A percentile compares a stretch with the other conserved stretches of the same genome.
These are phyloP conservation scores for Penstemon davidsonii DNA, from an alignment of 257 asterid species.

Conservation along the genomic window DNA sequence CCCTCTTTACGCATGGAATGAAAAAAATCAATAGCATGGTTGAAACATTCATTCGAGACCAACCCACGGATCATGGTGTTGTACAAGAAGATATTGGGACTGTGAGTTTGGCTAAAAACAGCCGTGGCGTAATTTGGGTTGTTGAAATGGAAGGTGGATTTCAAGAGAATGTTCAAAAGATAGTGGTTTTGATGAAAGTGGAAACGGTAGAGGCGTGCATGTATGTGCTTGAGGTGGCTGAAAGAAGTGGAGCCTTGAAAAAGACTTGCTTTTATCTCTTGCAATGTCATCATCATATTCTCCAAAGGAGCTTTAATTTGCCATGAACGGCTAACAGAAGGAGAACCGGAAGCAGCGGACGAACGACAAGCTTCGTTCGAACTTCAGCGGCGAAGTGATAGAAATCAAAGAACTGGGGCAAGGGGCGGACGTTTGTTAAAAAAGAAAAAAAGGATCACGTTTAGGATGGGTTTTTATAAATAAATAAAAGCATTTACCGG, in stretches of 20 bases:
- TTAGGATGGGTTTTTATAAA: too few relatives aligned
- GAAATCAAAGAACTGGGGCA: too few relatives aligned
- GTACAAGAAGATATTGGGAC: conserved; percentile 13
- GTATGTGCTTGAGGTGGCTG: conserved; percentile 4
- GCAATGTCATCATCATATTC: neutral
- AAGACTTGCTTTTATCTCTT: conserved; percentile 6
- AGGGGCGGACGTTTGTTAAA: too few relatives aligned
- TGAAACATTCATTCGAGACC: neutral
- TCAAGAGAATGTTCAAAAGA: conserved; percentile 3
- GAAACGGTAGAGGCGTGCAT: conserved; percentile 4
- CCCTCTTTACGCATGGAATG: neutral
- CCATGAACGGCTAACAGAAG: too few relatives aligned
- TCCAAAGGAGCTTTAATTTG: too few relatives aligned
- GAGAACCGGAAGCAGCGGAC: too few relatives aligned
- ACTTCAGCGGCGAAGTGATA: too few relatives aligned
- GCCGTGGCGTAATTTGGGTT: neutral
- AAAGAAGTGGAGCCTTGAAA: conserved; percentile 2
- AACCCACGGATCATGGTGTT: conserved; percentile 12
- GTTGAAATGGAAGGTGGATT: conserved; percentile 8
- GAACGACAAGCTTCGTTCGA: too few relatives aligned
- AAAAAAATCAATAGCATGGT: neutral
- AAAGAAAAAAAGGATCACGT: too few relatives aligned
- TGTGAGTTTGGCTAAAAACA: conserved; percentile 12
- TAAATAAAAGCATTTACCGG: too few relatives aligned
- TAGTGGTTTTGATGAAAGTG: neutral